Percentiles rank a stretch among this genome's conserved stretches.
These are phyloP conservation scores for Phytomonas sp. DNA, from an alignment of 208 protist species.

Conservation along the genomic window DNA sequence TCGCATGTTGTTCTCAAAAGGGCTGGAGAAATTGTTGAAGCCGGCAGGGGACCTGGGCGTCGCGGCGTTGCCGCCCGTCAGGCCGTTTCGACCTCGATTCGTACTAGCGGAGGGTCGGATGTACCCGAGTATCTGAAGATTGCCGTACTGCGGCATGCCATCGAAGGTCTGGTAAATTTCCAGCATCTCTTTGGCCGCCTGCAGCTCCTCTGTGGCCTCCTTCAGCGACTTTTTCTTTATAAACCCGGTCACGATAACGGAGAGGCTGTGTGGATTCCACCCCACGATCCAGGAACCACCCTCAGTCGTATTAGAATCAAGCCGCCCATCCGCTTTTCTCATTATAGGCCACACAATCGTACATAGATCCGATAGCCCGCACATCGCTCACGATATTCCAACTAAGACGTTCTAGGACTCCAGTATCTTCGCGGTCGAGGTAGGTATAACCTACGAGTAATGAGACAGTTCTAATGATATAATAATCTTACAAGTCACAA, in stretches of 20 bases:
- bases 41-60: background rate
- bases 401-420: background rate
- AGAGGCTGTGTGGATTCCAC: slow-evolving; percentile 72
- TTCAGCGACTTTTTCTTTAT: slow-evolving; percentile 28
- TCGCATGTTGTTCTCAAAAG: slow-evolving; percentile 16
- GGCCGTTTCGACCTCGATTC: background rate
- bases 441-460: background rate
- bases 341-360: slow-evolving; percentile 64
- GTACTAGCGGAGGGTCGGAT: slow-evolving; percentile 20
- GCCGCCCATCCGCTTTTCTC: background rate
- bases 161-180: slow-evolving; percentile 10
- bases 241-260: slow-evolving; percentile 53
- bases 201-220: slow-evolving; percentile 29
- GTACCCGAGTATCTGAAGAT: slow-evolving; percentile 49
- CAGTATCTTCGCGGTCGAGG: background rate
- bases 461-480: background rate
- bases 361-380: slow-evolving; percentile 39
- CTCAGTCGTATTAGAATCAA: background rate
- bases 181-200: slow-evolving; percentile 24
- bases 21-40: background rate
- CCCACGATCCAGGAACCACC: slow-evolving; percentile 57
- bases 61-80: background rate
- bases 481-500: background rate
- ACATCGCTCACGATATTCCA: slow-evolving; percentile 5
- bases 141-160: slow-evolving; percentile 22